Conservation (phyloP, 164 flowering plant species). For the Piper longum region DNA sequence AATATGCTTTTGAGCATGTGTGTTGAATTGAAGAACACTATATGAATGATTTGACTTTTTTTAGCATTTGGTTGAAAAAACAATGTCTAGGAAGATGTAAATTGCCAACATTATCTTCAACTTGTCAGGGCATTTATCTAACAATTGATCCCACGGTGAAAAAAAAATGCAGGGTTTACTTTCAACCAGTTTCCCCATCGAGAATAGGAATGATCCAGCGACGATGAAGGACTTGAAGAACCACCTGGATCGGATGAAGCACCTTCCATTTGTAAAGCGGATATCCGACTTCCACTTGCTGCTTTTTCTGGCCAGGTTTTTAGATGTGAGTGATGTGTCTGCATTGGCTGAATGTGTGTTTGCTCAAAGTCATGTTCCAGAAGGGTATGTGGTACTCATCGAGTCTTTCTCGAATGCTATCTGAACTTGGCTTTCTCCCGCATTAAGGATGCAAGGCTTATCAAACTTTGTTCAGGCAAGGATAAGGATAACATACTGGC, state of each 20-base stretch:
- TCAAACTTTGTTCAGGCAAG: background rate
- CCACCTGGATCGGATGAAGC: slow-evolving; percentile 56
- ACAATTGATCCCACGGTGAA: background rate
- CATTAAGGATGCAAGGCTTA: background rate
- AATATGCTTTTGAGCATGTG: background rate
- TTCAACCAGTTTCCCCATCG: slow-evolving; percentile 62
- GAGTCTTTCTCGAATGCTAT: slow-evolving; percentile 62
- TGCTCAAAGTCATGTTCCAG: slow-evolving; percentile 45
- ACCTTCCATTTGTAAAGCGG: slow-evolving; percentile 64
- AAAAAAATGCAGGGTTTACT: slow-evolving; percentile 64
- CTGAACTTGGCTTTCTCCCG: slow-evolving; percentile 6
- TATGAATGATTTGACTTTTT: background rate
- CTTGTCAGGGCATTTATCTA: background rate
- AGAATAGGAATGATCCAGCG: slow-evolving; percentile 48
- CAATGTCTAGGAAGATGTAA: background rate
- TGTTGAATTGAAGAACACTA: background rate
- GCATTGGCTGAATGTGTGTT: slow-evolving; percentile 65
- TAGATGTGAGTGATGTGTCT: slow-evolving; percentile 69
- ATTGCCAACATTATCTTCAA: background rate
- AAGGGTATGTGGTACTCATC: slow-evolving; percentile 75
- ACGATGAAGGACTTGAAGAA: slow-evolving; percentile 50
- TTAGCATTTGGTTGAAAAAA: background rate
- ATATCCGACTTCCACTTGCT: slow-evolving; percentile 82
- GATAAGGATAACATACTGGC: background rate
- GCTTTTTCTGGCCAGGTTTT: slow-evolving; percentile 48